Base-by-base conservation (phyloP, 345 rosid genomes). In the Eucalyptus fibrosa region DNA sequence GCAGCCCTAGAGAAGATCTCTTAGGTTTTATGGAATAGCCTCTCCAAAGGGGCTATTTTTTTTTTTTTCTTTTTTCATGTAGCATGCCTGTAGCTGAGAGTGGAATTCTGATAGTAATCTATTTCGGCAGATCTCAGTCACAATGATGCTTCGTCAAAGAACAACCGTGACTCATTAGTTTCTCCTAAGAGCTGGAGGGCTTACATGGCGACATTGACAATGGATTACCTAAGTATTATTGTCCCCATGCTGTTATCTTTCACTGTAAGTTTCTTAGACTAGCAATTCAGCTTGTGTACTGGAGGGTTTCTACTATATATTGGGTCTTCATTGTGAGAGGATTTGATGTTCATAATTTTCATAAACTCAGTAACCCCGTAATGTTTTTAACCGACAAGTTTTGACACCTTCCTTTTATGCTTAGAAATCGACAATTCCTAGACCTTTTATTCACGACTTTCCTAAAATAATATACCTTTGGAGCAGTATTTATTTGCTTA, bases 151-250 rank as follows among this genome's bases (percentile, higher is more conserved):
- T 89, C 91, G 9, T 88, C 86, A 30, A 95, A 96, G 95, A 94
- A 93, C 90, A 88, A 89, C 88, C 95, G 91, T 62, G 90, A 94
- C 90, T 91, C 91, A 42, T 9, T 87, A 90, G 87, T 87, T 89
- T 88, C 88, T 89, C 92, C 95, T 28, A 96, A 88, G 90, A 92
- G 87, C 88, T 93, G 93, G 91, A 90, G 93, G 88, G 90, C 91
- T 91, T 92, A 89, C 92, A 26, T 94, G 87, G 90, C 67, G 12
- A 91, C 94, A 81, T 51, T 95, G 50, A 91, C 93, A 8, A 32
- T 94, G 91, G 99, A 97, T 93, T 95, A 95, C 91, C 89, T 94
- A 89, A 89, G 93, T 92, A 92, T 95, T 90, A 89, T 96, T 86
- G 90, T 96, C 49, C 99, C 99, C 87, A 90, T 92, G 91, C 92